phyloP scores from a whole-genome alignment of 2,329 filamentous ascomycete genomes.

The Botrytis deweyae region DNA sequence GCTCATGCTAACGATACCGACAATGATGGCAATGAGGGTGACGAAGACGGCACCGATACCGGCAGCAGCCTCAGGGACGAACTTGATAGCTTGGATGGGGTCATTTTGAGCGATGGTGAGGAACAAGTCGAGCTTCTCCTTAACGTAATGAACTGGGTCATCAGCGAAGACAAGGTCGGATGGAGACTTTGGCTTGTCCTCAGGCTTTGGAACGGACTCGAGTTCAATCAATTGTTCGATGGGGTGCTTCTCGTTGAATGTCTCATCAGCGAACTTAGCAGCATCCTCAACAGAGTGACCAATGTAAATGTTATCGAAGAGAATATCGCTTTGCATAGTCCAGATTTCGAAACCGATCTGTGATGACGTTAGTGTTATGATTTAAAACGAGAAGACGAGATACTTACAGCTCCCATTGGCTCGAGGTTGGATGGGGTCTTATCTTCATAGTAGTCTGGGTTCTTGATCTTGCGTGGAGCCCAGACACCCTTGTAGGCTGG shows the following conservation, averaged over 20 bases:
- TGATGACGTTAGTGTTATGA: slow-evolving; percentile 19
- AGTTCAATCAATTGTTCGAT: slow-evolving; percentile 79
- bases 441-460: slow-evolving; percentile 96
- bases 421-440: slow-evolving; percentile 96
- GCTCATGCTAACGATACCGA: slow-evolving; percentile 63
- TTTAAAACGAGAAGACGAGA: slow-evolving; percentile 19
- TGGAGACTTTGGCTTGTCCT: slow-evolving; percentile 63
- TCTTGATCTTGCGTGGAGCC: slow-evolving; percentile 93
- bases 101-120: slow-evolving; percentile 75
- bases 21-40: slow-evolving; percentile 68
- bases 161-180: slow-evolving; percentile 84
- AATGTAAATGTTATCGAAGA: slow-evolving; percentile 99
- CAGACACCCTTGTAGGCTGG: slow-evolving; percentile 96
- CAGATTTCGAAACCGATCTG: slow-evolving; percentile 98
- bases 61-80: slow-evolving; percentile 87
- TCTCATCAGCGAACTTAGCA: slow-evolving; percentile 82
- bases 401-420: slow-evolving; percentile 91
- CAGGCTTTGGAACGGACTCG: slow-evolving; percentile 73
- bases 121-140: slow-evolving; percentile 93
- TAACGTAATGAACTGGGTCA: slow-evolving; percentile 82
- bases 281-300: slow-evolving; percentile 95
- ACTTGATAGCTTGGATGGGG: slow-evolving; percentile 79
- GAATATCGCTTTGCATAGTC: slow-evolving; percentile 99
- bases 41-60: slow-evolving; percentile 70
- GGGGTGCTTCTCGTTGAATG: slow-evolving; percentile 83